Base-by-base conservation (phyloP, 345 rosid species). In the Corchorus capsularis region DNA sequence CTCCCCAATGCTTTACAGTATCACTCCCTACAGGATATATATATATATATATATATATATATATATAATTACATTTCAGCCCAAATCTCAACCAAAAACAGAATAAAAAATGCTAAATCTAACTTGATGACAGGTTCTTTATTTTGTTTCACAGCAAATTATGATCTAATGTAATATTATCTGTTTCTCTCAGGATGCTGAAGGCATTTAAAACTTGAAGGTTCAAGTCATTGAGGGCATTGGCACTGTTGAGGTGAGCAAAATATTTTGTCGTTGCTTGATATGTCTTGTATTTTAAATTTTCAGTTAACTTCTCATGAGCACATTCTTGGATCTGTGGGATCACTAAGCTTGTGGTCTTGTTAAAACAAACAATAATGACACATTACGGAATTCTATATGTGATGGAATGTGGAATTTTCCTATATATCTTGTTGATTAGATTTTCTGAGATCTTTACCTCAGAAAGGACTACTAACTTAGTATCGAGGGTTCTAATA, bases 181-280 rank as follows among this genome's bases (percentile, higher is more conserved):
- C 20, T 13, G 34, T 63, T 64, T 81, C 47, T 65, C 71, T 22
- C 63, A 94, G 97, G 87, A 66, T 57, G 80, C 86, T 5, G 93
- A 90, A 59, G 93, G 93, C 56, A 72, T 94, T 80, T 52, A 86
- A 35, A 82, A 87, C 80, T 84, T 94, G 77, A 91, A 85, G 82
- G 95, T 94, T 76, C 87, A 85, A 79, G 84, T 91, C 45, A 63
- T 82, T 39, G 98, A 94, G 84, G 97, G 97, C 80, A 87, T 92
- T 79, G 95, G 93, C 34, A 88, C 85, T 39, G 94, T 94, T 20
- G 94, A 92, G 93, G 97, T 92, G 69, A 49, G 83, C 76, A 32
- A 14, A n/a, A n/a, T n/a, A n/a, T n/a, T n/a, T n/a, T n/a, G 8
- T 6, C 66, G 13, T 5, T 71, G 53, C 59, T 43, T 66, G 9